These are phyloP conservation scores for Drechslera avenae DNA, from an alignment of 2,329 filamentous ascomycete species.

Conservation along the genomic window DNA sequence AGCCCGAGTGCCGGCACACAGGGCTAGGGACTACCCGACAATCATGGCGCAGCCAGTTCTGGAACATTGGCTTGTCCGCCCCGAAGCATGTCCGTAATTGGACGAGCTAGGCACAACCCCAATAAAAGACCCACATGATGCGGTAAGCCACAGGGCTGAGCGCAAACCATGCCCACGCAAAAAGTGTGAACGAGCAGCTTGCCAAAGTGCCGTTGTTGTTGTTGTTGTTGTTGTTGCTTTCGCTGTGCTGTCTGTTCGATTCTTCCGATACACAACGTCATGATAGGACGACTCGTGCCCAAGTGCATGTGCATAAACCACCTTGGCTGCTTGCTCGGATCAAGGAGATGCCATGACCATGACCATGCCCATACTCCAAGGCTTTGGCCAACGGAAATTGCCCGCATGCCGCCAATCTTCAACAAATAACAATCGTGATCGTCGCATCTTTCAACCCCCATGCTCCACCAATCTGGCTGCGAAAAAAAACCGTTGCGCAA, in stretches of 20 bases:
- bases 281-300: no score
- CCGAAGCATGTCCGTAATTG: constrained; percentile 17
- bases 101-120: background rate
- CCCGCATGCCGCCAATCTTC: background rate
- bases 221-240: no score
- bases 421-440: constrained; percentile 1
- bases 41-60: constrained; percentile 16
- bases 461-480: constrained; percentile 6
- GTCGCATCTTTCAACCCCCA: background rate
- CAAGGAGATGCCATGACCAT: background rate
- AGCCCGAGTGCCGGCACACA: background rate
- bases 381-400: background rate
- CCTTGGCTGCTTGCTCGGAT: background rate
- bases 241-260: no score
- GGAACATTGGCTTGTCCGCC: constrained; percentile 10
- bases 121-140: constrained; percentile 1
- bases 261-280: no score
- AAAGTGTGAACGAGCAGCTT: no score
- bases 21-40: constrained; percentile 19
- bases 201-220: no score
- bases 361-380: background rate
- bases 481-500: constrained; percentile 3
- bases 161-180: no score
- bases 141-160: constrained; percentile 3
- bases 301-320: background rate